Base-by-base conservation (phyloP, 345 rosid genomes). In the Turnera subulata region DNA sequence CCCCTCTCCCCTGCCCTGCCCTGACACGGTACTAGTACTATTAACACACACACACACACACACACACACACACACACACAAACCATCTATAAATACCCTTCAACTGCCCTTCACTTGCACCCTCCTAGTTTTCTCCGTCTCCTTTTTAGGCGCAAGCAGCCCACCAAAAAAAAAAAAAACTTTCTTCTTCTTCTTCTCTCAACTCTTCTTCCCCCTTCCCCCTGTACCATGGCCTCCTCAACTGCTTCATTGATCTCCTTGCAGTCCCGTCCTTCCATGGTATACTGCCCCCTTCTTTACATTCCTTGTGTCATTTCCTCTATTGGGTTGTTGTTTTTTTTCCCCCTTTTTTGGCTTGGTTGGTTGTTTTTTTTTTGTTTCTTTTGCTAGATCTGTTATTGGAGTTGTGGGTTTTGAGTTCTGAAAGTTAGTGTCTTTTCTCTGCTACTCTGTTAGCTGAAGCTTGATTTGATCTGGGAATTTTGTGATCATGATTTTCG, bases 141-240 rank as follows among this genome's bases (percentile, higher is more conserved):
- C 20, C 20, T 32, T 48, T 20, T 4, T 29, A 7, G 16, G n/a
- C 44, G 3, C 6, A 39, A 55, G 59, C 45, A n/a, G n/a, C n/a
- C n/a, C n/a, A n/a, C n/a, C n/a, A n/a, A n/a, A n/a, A n/a, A n/a
- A n/a, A n/a, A n/a, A n/a, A n/a, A n/a, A n/a, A n/a, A n/a, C n/a
- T n/a, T n/a, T n/a, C n/a, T n/a, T n/a, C n/a, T n/a, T n/a, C n/a
- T n/a, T n/a, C n/a, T n/a, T 17, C 11, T 59, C 56, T 55, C 6
- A 21, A 9, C 19, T 14, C 4, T 32, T 9, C 20, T 4, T 6
- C 8, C 8, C 33, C 20, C 33, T 33, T 16, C 15, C 12, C n/a
- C 8, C 19, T 37, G 17, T 40, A 26, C 50, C 24, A 69, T 64
- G 75, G 75, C 75, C 15, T 70, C 75, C 33, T 18, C 70, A 22